A percentile compares a stretch with the other conserved stretches of the same genome.
Conservation (phyloP, 164 flowering plant genomes). For the Tetrastigma voinierianum region DNA sequence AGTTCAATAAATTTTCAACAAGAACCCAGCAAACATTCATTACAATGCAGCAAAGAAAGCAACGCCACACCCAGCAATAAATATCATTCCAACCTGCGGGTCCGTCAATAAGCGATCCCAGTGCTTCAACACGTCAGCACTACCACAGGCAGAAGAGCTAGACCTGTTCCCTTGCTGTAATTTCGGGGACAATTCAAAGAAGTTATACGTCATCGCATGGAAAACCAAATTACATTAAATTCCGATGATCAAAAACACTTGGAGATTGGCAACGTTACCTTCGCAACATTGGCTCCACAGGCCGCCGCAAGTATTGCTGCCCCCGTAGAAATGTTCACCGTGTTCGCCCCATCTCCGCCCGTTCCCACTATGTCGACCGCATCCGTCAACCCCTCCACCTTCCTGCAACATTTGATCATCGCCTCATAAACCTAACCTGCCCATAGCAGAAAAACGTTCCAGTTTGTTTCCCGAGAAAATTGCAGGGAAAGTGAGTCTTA, state of each 20-base stretch:
- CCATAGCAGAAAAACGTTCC: not conserved
- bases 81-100: conserved; percentile 58
- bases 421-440: conserved; percentile 85
- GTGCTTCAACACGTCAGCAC: conserved; percentile 87
- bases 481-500: too few species aligned
- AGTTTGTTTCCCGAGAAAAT: not conserved
- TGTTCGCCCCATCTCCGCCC: conserved; percentile 98
- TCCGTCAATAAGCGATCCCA: conserved; percentile 80
- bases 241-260: not conserved
- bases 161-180: conserved; percentile 95
- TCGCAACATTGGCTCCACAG: conserved; percentile 93
- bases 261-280: conserved; percentile 37
- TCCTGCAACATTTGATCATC: conserved; percentile 64
- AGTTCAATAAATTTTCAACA: not conserved
- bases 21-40: not conserved
- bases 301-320: conserved; percentile 94
- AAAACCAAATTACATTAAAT: too few species aligned
- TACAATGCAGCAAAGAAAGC: not conserved
- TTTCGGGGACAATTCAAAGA: not conserved
- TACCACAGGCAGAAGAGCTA: conserved; percentile 97
- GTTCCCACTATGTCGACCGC: conserved; percentile 96
- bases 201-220: too few species aligned
- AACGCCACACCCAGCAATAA: not conserved
- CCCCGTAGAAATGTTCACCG: conserved; percentile 93
- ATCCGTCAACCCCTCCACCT: conserved; percentile 72